phyloP scores from a whole-genome alignment of 1,284 basidiomycete species.

The Microstroma glucosiphilum region DNA sequence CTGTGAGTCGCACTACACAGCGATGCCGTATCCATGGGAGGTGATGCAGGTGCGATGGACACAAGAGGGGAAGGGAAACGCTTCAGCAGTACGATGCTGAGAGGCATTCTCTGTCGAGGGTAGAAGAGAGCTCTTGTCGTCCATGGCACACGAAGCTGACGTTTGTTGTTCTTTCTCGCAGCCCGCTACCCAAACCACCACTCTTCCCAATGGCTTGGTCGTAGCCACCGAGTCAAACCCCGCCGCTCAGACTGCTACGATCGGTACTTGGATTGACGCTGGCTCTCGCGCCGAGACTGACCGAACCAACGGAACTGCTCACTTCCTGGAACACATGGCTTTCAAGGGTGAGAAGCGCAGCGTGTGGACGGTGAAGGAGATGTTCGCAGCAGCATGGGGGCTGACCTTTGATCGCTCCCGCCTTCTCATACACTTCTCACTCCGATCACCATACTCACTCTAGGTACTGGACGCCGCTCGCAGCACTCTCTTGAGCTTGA shows the following conservation, averaged over 20 bases:
- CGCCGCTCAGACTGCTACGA: slow-evolving; percentile 92
- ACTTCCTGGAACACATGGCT: slow-evolving; percentile 97
- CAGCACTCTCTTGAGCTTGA: slow-evolving; percentile 92
- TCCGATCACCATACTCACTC: neutral
- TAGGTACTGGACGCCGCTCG: slow-evolving; percentile 78
- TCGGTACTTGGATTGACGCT: slow-evolving; percentile 98
- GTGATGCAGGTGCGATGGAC: too few relatives aligned
- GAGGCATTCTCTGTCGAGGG: too few relatives aligned
- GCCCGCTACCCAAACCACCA: slow-evolving; percentile 44
- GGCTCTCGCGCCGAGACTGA: slow-evolving; percentile 93
- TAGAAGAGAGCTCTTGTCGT: too few relatives aligned
- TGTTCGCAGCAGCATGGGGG: neutral
- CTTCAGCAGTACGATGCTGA: too few relatives aligned
- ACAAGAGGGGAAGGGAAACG: too few relatives aligned
- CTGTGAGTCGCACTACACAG: slow-evolving; percentile 1
- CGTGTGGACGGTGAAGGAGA: neutral
- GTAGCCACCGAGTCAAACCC: slow-evolving; percentile 69
- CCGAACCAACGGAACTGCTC: slow-evolving; percentile 89
- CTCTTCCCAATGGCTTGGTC: slow-evolving; percentile 46
- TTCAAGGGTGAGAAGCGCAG: slow-evolving; percentile 51
- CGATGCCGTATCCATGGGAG: neutral
- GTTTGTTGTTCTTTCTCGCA: slow-evolving; percentile 5
- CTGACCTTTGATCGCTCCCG: neutral
- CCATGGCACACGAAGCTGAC: too few relatives aligned
- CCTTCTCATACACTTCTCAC: neutral